Base-by-base conservation (phyloP, 2,329 filamentous ascomycete species). In the Diplodia sapinea region DNA sequence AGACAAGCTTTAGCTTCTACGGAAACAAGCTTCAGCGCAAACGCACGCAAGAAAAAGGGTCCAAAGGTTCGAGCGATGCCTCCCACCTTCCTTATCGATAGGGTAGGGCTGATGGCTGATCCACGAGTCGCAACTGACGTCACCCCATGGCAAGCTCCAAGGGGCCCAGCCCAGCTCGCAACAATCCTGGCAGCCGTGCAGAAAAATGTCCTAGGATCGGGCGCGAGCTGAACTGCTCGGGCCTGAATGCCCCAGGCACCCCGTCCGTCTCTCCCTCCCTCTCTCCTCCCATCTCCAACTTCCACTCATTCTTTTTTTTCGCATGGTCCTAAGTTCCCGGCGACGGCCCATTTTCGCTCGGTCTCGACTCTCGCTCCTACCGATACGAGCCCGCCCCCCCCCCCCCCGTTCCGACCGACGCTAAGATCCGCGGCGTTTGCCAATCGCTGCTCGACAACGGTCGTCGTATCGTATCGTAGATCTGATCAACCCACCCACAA, bases 131-230 rank as follows among this genome's bases (percentile, higher is more conserved):
- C 17, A 6, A 9, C 29, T 56, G 54, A 56, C 54, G 54, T 56
- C 54, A 56, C 31, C 33, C 33, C 54, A 36, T 31, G 52, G 31
- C 54, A 56, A 56, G 54, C 54, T 56, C 54, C 11, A 7, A 20
- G 31, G 31, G 29, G 29, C 15, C 31, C 15, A 17, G 29, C 15
- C 31, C 15, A 17, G 5, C 15, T 33, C 31, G 12, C 15, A 23
- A 20, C 33, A 56, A 56, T 56, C 54, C 54, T 56, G 54, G 54
- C 54, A 56, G 54, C 26, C 54, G n/a, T 56, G 54, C 54, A 36
- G 54, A 56, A 56, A 20, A 56, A 36, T 7, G 31, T 56, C 3
- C 54, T 4, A n/a, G 26, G 26, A 15, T n/a, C 29, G 13, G 9
- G 29, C 12, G n/a, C 54, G 20, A 38, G n/a, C 17, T n/a, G 20